Base-by-base conservation (phyloP, 2,329 filamentous ascomycete species). In the Cladosporium sp. region DNA sequence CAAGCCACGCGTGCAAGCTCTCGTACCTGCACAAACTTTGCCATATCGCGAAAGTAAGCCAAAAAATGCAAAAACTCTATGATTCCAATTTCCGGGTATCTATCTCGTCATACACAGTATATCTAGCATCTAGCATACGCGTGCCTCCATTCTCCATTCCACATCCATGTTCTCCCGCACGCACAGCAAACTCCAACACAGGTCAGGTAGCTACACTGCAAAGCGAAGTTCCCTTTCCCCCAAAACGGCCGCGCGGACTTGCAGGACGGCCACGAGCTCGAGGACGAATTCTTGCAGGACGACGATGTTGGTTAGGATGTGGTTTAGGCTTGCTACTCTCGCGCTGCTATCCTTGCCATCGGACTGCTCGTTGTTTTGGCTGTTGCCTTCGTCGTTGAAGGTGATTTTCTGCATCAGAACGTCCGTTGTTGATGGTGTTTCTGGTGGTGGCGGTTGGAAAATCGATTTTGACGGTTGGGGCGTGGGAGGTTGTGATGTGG, bases 261-360 rank as follows among this genome's bases (percentile, higher is more conserved):
- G 73, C 60, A 77, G 57, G 47, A 76, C 62, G 4, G 74, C 74
- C 9, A 72, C 68, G 11, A 77, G 51, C 59, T 77, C 74, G 42
- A 76, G 58, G 16, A 74, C 65, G 54, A 77, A 77, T 53, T 76
- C 71, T 57, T 77, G 74, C 55, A 77, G 53, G 8, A 77, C 66
- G 5, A 76, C 71, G 35, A 74, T 69, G 53, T 77, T 77, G 8
- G 74, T 77, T 29, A 76, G 62, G 25, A 77, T 68, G 56, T 77
- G 74, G 49, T 74, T 63, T 25, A 77, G 56, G 54, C 69, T 75
- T 12, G 71, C 73, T 0, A 50, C 53, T 46, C 72, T 27, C 32
- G 22, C 30, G 13, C 16, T 12, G 67, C 49, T 20, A 32, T 32
- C 30, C n/a, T n/a, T n/a, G n/a, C 9, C 22, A 5, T 27, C 22